These are phyloP conservation scores for Fusarium begoniae DNA, from an alignment of 2,329 filamentous ascomycete genomes.

Conservation along the genomic window DNA sequence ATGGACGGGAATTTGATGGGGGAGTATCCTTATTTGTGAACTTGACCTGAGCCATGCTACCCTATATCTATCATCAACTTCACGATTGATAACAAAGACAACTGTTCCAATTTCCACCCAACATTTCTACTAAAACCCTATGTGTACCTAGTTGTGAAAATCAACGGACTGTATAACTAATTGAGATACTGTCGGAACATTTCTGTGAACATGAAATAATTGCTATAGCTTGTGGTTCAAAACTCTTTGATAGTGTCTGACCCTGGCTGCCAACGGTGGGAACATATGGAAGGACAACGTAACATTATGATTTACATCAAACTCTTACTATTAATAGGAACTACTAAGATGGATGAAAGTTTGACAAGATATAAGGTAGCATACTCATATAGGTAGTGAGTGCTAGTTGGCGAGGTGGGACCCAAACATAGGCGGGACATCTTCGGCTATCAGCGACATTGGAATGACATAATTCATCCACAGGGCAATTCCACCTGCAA, in stretches of 20 bases:
- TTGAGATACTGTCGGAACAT: too few species aligned
- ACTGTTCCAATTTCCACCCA: neutral
- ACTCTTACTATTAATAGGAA: too few species aligned
- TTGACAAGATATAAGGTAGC: neutral
- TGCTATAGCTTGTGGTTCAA: too few species aligned
- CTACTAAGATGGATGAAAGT: neutral
- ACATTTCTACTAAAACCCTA: neutral
- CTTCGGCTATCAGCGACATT: conserved; percentile 14
- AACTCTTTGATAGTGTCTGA: rapidly evolving
- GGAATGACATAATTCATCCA: conserved; percentile 30
- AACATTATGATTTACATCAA: neutral
- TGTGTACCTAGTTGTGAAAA: too few species aligned
- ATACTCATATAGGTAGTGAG: neutral
- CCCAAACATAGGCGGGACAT: neutral
- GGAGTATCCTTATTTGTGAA: conserved; percentile 10
- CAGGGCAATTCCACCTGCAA: conserved; percentile 7
- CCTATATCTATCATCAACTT: neutral
- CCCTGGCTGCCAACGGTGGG: too few species aligned
- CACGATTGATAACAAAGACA: neutral
- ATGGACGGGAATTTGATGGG: conserved; percentile 17
- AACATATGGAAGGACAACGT: neutral
- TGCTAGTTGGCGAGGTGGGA: neutral
- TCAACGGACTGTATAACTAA: too few species aligned
- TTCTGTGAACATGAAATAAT: too few species aligned
- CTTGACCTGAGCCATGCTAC: neutral